Conservation (phyloP, 192 early-diverging fungal genomes). For the Coemansia sp. region DNA sequence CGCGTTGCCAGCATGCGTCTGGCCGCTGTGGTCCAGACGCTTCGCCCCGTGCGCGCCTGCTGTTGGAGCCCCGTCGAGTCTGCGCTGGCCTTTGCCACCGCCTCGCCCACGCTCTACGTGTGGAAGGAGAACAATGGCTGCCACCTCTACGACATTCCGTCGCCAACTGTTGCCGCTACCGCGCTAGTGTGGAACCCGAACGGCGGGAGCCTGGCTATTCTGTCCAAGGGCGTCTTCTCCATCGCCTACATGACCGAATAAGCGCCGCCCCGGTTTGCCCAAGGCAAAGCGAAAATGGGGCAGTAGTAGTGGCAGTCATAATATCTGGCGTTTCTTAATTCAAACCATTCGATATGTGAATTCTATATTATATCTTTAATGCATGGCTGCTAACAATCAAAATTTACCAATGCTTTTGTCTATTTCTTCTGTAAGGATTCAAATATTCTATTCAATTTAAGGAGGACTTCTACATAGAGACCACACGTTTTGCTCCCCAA, state of each 20-base stretch:
- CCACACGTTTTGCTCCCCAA: no score
- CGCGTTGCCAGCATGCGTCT: constrained; percentile 24
- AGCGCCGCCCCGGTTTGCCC: no score
- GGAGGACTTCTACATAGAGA: no score
- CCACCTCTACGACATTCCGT: constrained; percentile 30
- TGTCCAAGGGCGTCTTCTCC: constrained; percentile 43
- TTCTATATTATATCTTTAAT: no score
- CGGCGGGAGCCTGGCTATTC: constrained; percentile 32
- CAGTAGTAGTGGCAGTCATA: no score
- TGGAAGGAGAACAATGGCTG: constrained; percentile 43
- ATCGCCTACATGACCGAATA: constrained; percentile 31
- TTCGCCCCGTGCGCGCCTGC: constrained; percentile 27
- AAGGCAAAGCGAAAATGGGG: no score
- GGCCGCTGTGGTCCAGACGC: constrained; percentile 33
- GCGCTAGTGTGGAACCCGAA: constrained; percentile 43
- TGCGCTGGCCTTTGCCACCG: constrained; percentile 33
- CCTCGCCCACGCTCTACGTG: constrained; percentile 35
- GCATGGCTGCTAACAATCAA: no score
- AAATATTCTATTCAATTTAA: no score
- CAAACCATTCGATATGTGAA: no score
- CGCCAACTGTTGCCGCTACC: constrained; percentile 12
- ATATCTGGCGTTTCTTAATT: no score
- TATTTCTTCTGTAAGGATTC: no score
- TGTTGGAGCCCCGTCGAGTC: constrained; percentile 48
- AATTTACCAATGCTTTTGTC: no score